Evolutionary conservation across 345 rosid species (phyloP).

Genomic region (Mallotus nudiflorus): DNA sequence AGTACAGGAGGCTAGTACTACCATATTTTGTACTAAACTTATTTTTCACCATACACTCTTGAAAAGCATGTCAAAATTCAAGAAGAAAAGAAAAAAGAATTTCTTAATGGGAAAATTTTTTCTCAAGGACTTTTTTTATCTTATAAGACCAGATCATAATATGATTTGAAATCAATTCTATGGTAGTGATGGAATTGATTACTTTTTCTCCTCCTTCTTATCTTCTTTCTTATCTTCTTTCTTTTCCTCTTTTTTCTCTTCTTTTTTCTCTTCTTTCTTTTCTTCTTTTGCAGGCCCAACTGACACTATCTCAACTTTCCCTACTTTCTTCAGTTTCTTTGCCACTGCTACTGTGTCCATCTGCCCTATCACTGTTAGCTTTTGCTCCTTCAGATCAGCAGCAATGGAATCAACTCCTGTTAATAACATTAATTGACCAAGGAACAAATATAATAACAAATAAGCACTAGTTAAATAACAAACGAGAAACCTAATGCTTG

Average conservation of each 20-base stretch:
- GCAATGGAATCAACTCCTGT: conserved; percentile 89
- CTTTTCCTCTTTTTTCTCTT: conserved; percentile 54
- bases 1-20: background rate
- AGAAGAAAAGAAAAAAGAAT: no score
- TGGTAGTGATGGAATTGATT: background rate
- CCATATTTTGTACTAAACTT: background rate
- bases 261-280: conserved; percentile 80
- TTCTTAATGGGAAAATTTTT: no score
- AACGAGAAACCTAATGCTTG: no score
- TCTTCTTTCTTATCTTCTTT: conserved; percentile 47
- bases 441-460: no score
- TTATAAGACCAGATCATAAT: no score
- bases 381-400: conserved; percentile 86
- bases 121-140: no score
- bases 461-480: no score
- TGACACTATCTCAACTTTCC: conserved; percentile 81
- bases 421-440: background rate
- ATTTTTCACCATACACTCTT: conserved; percentile 1
- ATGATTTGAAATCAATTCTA: no score
- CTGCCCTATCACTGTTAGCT: conserved; percentile 76
- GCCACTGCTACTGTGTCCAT: conserved; percentile 89
- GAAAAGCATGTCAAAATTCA: background rate
- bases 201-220: conserved; percentile 33
- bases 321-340: conserved; percentile 90
- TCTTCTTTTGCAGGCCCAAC: conserved; percentile 96